Base-by-base conservation (phyloP, 2,329 filamentous ascomycete genomes). In the Malbranchea cinnamomea region DNA sequence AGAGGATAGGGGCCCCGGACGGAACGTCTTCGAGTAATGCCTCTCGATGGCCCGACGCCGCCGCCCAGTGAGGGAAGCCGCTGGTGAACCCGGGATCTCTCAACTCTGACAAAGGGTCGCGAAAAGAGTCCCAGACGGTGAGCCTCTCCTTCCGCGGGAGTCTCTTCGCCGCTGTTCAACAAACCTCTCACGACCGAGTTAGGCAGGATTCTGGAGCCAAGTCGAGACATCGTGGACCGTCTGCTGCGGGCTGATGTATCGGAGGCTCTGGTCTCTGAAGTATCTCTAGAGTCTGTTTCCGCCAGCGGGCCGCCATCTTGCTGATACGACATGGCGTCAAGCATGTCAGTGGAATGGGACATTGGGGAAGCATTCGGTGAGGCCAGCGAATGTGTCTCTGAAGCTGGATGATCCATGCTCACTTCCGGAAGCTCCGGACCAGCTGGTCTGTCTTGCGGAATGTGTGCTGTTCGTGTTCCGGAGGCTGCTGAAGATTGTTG, bases 151-250 rank as follows among this genome's bases (percentile, higher is more conserved):
- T 63, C 59, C 10, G 51, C 57, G 2, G 49, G 49, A 5, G 59
- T 60, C 38, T 61, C 59, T 36, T 61, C 57, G 37, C 59, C 53
- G 33, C 58, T 61, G 34, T 45, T 60, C 6, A 60, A 45, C 17
- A 62, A 45, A 4, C 54, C 54, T 32, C 58, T 52, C 15, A 56
- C 55, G 10, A 60, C 56, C 8, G 55, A 55, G 33, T 60, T 58
- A 20, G 61, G 60, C n/a, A 63, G 39, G 16, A 65, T 50, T 35
- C 59, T 51, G 12, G 60, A 62, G 9, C 60, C 58, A 24, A 65
- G 43, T 22, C 61, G 49, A 30, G 60, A 63, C 53, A 65, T 59
- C 9, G 59, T 53, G 4, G 60, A 62, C 35, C 57, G 57, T 34
- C 57, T 50, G 39, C 56, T 52, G 19, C 51, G 44, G 30, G 52